phyloP scores from a whole-genome alignment of 352 stramenopile species.

The Pythium aristosporum region DNA sequence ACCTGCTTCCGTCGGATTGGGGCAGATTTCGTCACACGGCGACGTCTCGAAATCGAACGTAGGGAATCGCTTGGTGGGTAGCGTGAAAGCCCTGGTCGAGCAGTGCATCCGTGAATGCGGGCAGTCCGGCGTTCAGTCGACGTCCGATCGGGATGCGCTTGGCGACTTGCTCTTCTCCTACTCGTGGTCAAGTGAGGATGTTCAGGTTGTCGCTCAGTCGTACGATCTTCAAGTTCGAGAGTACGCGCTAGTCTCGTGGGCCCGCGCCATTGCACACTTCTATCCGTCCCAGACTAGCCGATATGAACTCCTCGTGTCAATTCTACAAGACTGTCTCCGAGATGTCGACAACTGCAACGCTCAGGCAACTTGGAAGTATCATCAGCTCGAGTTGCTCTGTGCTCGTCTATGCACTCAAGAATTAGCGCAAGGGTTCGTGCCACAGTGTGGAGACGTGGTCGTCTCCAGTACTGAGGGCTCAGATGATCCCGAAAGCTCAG shows the following conservation, averaged over 20 bases:
- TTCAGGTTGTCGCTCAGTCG: slow-evolving; percentile 43
- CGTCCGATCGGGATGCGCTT: slow-evolving; percentile 35
- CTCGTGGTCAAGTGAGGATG: slow-evolving; percentile 35
- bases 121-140: slow-evolving; percentile 14
- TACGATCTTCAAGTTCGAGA: slow-evolving; percentile 62
- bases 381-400: slow-evolving; percentile 81
- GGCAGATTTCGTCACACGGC: slow-evolving; percentile 47
- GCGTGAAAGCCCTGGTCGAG: slow-evolving; percentile 65
- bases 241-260: slow-evolving; percentile 69
- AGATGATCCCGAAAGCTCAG: slow-evolving; percentile 1
- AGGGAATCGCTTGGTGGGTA: slow-evolving; percentile 65
- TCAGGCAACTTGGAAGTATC: slow-evolving; percentile 53
- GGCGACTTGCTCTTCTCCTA: slow-evolving; percentile 43
- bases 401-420: slow-evolving; percentile 71
- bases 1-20: slow-evolving; percentile 81
- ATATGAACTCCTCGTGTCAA: slow-evolving; percentile 51
- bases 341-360: slow-evolving; percentile 30
- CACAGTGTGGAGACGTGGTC: slow-evolving; percentile 59
- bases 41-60: slow-evolving; percentile 23
- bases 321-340: slow-evolving; percentile 57
- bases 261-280: slow-evolving; percentile 72
- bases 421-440: slow-evolving; percentile 76
- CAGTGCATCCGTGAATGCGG: slow-evolving; percentile 40
- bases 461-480: slow-evolving; percentile 20
- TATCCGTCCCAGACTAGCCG: slow-evolving; percentile 63